Evolutionary conservation across 192 early-diverging fungal genomes (phyloP).

Genomic region (Glomus cerebriforme): DNA sequence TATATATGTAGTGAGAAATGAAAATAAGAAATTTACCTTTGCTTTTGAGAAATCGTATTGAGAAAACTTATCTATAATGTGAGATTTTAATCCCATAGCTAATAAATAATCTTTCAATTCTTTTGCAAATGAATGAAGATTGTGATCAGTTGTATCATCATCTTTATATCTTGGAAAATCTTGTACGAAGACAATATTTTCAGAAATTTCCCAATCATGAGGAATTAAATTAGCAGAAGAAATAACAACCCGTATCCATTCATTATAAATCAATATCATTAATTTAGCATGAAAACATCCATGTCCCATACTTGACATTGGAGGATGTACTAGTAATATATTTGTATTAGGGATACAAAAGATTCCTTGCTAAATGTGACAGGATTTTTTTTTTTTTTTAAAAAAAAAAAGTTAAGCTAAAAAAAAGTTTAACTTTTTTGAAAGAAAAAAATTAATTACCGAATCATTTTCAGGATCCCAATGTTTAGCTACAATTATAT

Average conservation of each 20-base stretch:
- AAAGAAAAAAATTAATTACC: not conserved
- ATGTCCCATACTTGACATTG: constrained; percentile 36
- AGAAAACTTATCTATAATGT: constrained; percentile 43
- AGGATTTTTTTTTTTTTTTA: not conserved
- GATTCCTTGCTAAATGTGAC: constrained; percentile 30
- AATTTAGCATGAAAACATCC: constrained; percentile 65
- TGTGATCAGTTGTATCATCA: not conserved
- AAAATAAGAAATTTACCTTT: constrained; percentile 31
- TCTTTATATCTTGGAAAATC: constrained; percentile 44
- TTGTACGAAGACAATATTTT: constrained; percentile 64
- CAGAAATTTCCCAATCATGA: constrained; percentile 55
- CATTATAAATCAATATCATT: constrained; percentile 57
- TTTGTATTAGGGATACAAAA: constrained; percentile 29
- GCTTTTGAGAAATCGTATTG: constrained; percentile 51
- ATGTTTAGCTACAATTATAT: constrained; percentile 46
- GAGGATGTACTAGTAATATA: constrained; percentile 49
- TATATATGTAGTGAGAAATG: not conserved
- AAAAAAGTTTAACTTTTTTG: too few species aligned
- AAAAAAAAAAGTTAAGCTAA: too few species aligned
- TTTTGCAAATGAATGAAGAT: constrained; percentile 42
- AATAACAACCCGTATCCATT: constrained; percentile 53
- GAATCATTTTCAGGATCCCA: constrained; percentile 36
- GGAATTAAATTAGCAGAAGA: constrained; percentile 36
- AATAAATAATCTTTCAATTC: constrained; percentile 43
- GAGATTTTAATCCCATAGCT: constrained; percentile 49